These are phyloP conservation scores for Kuraishia borneana DNA, from an alignment of 805 yeast species.

Conservation along the genomic window DNA sequence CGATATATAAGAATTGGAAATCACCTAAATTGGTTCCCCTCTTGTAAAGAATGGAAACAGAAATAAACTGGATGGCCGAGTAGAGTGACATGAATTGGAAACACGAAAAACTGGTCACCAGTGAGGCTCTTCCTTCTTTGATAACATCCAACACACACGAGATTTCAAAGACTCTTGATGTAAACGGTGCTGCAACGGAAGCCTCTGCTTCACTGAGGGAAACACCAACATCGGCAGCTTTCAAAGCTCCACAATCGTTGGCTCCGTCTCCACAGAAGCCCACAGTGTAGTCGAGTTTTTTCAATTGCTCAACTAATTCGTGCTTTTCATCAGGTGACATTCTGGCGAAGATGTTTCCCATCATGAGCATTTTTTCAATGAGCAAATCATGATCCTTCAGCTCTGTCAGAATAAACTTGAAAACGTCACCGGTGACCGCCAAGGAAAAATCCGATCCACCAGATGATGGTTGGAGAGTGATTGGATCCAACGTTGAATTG, in stretches of 20 bases:
- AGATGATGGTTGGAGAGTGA: slow-evolving; percentile 40
- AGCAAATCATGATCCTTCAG: slow-evolving; percentile 23
- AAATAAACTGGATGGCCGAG: slow-evolving; percentile 89
- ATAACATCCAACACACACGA: slow-evolving; percentile 88
- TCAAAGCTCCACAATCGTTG: slow-evolving; percentile 96
- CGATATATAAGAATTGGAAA: slow-evolving; percentile 92
- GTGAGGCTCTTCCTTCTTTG: slow-evolving; percentile 87
- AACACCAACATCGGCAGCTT: slow-evolving; percentile 95
- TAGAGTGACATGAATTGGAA: slow-evolving; percentile 97
- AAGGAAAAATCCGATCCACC: slow-evolving; percentile 37
- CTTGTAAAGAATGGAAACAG: slow-evolving; percentile 76
- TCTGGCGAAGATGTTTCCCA: slow-evolving; percentile 76
- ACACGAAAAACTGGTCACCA: slow-evolving; percentile 92
- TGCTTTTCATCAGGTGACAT: slow-evolving; percentile 99
- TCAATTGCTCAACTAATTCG: slow-evolving; percentile 83
- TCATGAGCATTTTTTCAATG: slow-evolving; percentile 52
- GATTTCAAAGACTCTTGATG: slow-evolving; percentile 81
- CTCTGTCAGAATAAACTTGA: slow-evolving; percentile 61
- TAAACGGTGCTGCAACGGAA: slow-evolving; percentile 96
- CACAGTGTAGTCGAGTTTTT: slow-evolving; percentile 77
- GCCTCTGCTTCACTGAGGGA: slow-evolving; percentile 97
- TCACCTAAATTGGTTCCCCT: slow-evolving; percentile 92
- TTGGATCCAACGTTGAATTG: slow-evolving; percentile 45
- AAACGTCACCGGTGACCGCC: slow-evolving; percentile 90
- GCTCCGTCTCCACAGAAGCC: slow-evolving; percentile 99